Conservation (phyloP, 495 filamentous ascomycete species). For the Xylaria scruposa region DNA sequence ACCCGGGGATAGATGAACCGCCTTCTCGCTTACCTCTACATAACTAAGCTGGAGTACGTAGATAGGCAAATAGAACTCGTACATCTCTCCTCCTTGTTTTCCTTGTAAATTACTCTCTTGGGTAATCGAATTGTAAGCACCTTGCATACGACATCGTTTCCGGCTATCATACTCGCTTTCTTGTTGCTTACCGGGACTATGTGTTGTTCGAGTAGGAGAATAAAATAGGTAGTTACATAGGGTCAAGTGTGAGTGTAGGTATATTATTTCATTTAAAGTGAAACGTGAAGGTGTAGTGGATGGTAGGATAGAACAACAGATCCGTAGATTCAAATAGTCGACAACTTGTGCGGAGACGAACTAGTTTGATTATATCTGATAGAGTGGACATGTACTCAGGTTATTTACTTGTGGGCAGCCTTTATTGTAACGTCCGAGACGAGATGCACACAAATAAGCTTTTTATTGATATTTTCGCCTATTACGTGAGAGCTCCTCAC, state of each 20-base stretch:
- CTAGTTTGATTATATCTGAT: background rate
- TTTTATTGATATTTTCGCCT: background rate
- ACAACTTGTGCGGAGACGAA: background rate
- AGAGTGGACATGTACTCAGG: background rate
- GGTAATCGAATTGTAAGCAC: conserved; percentile 8
- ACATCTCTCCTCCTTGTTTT: background rate
- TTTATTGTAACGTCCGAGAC: background rate
- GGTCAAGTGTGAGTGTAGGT: background rate
- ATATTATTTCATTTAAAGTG: background rate
- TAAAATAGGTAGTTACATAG: background rate
- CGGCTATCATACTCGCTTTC: background rate
- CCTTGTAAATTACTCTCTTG: background rate
- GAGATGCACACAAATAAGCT: background rate
- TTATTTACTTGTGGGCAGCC: background rate
- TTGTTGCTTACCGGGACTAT: background rate
- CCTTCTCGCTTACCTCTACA: background rate
- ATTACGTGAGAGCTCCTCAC: background rate
- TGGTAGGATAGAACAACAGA: background rate
- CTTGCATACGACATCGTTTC: background rate
- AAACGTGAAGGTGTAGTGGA: background rate
- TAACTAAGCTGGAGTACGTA: background rate
- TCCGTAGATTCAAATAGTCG: background rate
- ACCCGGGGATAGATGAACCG: background rate
- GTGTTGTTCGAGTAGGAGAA: background rate
- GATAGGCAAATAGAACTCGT: background rate